phyloP scores from a whole-genome alignment of 768 basidiomycete species.

The Boletus sensibilis region DNA sequence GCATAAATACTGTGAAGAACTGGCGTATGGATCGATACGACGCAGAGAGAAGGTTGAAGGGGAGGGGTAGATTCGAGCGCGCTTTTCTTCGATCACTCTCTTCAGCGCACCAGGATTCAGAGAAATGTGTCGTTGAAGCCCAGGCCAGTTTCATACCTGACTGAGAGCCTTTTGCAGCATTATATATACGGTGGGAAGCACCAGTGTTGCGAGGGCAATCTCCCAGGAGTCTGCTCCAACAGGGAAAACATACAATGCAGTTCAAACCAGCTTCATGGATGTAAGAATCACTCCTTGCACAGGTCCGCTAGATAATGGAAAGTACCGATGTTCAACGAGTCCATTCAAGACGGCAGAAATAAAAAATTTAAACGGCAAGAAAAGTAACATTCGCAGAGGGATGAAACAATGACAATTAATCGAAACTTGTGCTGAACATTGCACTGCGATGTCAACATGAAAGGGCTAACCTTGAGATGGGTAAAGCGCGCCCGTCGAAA shows the following conservation, averaged over 20 bases:
- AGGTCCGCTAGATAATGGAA: background rate
- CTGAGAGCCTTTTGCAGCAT: background rate
- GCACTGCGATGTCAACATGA: background rate
- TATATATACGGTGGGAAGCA: constrained; percentile 13
- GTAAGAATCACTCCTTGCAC: background rate
- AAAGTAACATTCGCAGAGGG: background rate
- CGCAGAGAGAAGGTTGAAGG: background rate
- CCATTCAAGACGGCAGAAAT: background rate
- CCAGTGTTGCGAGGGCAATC: background rate
- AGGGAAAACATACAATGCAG: background rate
- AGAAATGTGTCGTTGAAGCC: background rate
- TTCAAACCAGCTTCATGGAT: background rate
- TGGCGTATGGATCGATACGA: background rate
- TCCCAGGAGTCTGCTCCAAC: background rate
- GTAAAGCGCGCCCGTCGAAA: background rate
- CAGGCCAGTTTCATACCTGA: background rate
- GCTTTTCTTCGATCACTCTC: background rate
- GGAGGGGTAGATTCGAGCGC: background rate
- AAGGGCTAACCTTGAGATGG: background rate
- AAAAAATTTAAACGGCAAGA: background rate
- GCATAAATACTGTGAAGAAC: background rate
- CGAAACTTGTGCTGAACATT: background rate
- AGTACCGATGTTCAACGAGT: background rate
- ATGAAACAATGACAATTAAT: background rate
- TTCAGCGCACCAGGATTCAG: background rate